Evolutionary conservation across 106 monocot genomes (phyloP), one percentile per base, ranked within the genome.

Genomic region (Dendrobium catenatum): DNA sequence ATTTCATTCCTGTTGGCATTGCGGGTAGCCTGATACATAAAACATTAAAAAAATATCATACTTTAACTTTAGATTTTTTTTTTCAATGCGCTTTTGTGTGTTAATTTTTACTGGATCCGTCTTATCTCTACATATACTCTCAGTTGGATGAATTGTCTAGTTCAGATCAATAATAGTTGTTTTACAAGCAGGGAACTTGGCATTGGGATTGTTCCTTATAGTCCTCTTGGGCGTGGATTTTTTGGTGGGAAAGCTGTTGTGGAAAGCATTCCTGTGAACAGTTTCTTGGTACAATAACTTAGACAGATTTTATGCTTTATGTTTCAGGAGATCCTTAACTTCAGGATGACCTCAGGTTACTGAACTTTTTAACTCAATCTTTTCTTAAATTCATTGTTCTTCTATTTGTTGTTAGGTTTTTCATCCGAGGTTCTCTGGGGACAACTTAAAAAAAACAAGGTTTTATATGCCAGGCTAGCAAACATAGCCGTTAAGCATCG

Each of bases 181-280:
- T 72, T 70, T 27, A 29, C 72, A 72, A 33, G 72, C 72, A 85
- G 88, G 78, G 88, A 88, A 64, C 88, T 85, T 82, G 86, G 89
- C 27, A 89, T 86, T 56, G 89, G 86, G 81, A 81, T 91, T 77
- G 91, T 91, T 61, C 68, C 88, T 24, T 91, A 84, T 51, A 81
- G 88, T 19, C 88, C 88, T 24, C 81, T 91, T 33, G 88, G 88
- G 7, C 79, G 83, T 66, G 91, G 88, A 33, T 89, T 88, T 75
- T 89, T 91, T 47, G 91, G 72, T 9, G 88, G 91, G 9, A 88
- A 56, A 81, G 84, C 86, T 68, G 46, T 80, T 33, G 15, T 33
- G 56, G 91, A 91, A 79, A 79, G 77, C 70, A 9, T 88, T 9
- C 58, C 79, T 61, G 42, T 22, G 72, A 78, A 72, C 40, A 73